Base-by-base conservation (phyloP, 495 filamentous ascomycete species). In the Massariosphaeria phaeospora region DNA sequence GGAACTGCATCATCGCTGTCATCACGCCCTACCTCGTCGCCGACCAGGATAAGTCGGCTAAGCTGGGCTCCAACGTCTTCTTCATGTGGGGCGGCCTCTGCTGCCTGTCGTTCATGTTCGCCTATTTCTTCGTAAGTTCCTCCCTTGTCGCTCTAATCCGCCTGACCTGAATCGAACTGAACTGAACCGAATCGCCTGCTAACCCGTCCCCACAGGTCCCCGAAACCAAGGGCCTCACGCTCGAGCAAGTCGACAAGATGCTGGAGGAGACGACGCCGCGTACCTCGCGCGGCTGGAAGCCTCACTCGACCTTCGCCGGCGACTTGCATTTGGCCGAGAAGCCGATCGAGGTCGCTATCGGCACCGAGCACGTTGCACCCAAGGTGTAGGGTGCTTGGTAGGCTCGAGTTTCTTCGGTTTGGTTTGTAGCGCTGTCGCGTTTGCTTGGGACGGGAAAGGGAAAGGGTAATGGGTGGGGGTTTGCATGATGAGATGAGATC, bases 211-310 rank as follows among this genome's bases (percentile, higher is more conserved):
- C 20, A 5, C 7, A 43, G 40, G 40, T 48, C 13, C 45, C 45
- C 15, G 45, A 48, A 35, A 48, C 45, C 21, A 48, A 48, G 30
- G 88, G 87, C 55, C 76, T 94, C 17, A 84, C 85, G 15, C 85
- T 93, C 40, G 88, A 94, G 74, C 87, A 94, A 68, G 85, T 94
- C 63, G 88, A 93, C 73, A 79, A 81, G 72, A 90, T 91, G 88
- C 79, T 94, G 76, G 88, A 89, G 68, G 87, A 91, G 73, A 79
- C 80, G 4, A 85, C 77, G 1, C 83, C 88, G n/a, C 70, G 82
- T 21, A 84, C 78, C 13, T 88, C 84, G 46, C 66, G 74, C 67
- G 79, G 77, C 63, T 91, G 88, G 88, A 76, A 74, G 62, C 85
- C 86, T 21, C 78, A 79, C 62, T 72, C 72, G 47, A 91, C 86